Percentiles rank a stretch among this genome's conserved stretches.
These are phyloP conservation scores for Striga asiatica DNA, from an alignment of 257 asterid species.

Conservation along the genomic window DNA sequence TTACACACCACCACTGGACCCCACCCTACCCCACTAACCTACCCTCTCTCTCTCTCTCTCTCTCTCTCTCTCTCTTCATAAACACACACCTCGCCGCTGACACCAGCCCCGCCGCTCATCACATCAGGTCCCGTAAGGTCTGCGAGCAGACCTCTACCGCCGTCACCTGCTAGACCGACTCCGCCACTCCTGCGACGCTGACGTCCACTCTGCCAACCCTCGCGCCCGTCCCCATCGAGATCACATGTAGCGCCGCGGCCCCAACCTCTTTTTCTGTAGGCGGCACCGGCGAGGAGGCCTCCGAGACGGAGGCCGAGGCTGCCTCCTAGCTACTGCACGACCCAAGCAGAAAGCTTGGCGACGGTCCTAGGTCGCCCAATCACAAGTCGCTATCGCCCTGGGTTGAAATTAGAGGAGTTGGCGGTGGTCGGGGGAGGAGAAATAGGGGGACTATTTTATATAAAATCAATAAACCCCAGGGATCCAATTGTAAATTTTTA, in stretches of 20 bases:
- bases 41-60: no score
- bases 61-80: no score
- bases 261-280: slow-evolving; percentile 13
- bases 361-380: slow-evolving; percentile 27
- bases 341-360: slow-evolving; percentile 16
- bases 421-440: no score
- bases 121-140: slow-evolving; percentile 48
- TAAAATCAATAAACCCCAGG: no score
- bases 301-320: slow-evolving; percentile 36
- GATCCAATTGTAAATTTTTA: no score
- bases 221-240: slow-evolving; percentile 34
- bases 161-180: slow-evolving; percentile 57
- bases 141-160: slow-evolving; percentile 50
- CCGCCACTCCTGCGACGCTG: slow-evolving; percentile 45
- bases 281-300: background rate
- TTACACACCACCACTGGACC: no score
- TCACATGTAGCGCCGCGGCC: slow-evolving; percentile 25
- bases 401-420: no score
- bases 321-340: slow-evolving; percentile 35
- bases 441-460: no score
- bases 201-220: slow-evolving; percentile 57
- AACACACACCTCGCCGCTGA: no score
- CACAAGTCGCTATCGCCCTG: no score
- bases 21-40: no score
- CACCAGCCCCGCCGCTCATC: slow-evolving; percentile 53